Evolutionary conservation across 768 basidiomycete genomes (phyloP), one percentile per base, ranked within the genome.

Genomic region (Pholiota molesta): DNA sequence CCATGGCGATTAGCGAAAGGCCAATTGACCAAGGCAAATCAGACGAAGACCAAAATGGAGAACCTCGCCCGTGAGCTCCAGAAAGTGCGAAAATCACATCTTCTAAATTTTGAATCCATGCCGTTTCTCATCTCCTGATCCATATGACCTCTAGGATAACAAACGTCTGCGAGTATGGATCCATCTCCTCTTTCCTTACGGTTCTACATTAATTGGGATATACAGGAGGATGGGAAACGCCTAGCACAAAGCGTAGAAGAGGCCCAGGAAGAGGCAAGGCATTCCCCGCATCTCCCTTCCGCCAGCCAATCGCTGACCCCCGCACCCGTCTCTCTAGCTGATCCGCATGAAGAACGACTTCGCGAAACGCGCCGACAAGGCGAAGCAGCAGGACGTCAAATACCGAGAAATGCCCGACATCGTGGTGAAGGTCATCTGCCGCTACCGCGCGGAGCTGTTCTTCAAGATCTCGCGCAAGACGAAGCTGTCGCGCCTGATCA

Each of bases 401-500:
- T 92, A 87, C 70, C 87, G 89, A 60, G 92, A 94, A 74, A 87
- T 86, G 81, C 91, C 91, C n/a, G 91, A 95, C 71, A 92, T 95
- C 62, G 89, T 94, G 55, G 87, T 95, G 76, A 94, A 93, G 73
- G 92, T 95, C 65, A 80, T 90, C 54, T 95, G 93, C 74, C 89
- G 90, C 67, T 94, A 94, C 72, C 90, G 94, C 49, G 92, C 93
- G 4, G 93, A 95, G 69, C 82, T 95, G 44, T 94, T 92, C 79
- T 95, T 95, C 85, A 95, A 94, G 75, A 92, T 95, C 66, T 92
- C 91, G 9, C 89, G 94, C 72, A 94, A 94, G 76, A 93, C 91
- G 28, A 94, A 93, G 72, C 80, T 95, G 35, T 87, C 88, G 59
- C 83, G 90, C 59, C 80, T 95, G 59, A 93, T 95, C 74, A 89